A percentile compares a stretch with the other conserved stretches of the same genome.
phyloP scores from a whole-genome alignment of 1,284 basidiomycete species.

The Naganishia sp. region DNA sequence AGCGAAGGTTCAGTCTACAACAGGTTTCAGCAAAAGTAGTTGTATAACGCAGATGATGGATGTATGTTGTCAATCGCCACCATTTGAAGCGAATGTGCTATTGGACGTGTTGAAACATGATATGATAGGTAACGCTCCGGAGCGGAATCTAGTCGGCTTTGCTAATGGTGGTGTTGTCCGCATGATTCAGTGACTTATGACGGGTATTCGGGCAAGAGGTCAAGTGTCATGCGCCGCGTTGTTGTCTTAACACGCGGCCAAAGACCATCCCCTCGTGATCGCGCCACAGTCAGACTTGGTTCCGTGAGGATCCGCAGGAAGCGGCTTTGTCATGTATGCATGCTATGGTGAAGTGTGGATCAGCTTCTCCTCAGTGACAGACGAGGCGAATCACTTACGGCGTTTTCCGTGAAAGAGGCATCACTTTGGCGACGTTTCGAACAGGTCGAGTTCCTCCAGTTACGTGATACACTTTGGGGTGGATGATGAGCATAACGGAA shows the following conservation, averaged over 20 bases:
- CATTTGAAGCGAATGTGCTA: too few relatives aligned
- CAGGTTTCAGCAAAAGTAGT: too few relatives aligned
- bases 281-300: not conserved
- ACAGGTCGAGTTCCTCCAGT: not conserved
- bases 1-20: too few relatives aligned
- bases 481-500: not conserved
- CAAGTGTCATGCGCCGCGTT: too few relatives aligned
- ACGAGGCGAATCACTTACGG: not conserved
- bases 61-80: too few relatives aligned
- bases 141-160: not conserved
- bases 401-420: not conserved
- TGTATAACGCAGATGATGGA: too few relatives aligned
- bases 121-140: not conserved
- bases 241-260: not conserved
- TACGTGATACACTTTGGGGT: not conserved
- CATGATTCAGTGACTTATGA: too few relatives aligned
- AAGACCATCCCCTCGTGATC: constrained; percentile 6
- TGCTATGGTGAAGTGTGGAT: not conserved
- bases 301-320: not conserved
- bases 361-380: not conserved
- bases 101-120: too few relatives aligned
- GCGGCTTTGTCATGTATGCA: constrained; percentile 12
- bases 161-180: too few relatives aligned
- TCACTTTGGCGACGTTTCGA: not conserved
- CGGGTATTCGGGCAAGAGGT: too few relatives aligned